These are phyloP conservation scores for Boletus sp. DNA, from an alignment of 768 basidiomycete species.

Conservation along the genomic window DNA sequence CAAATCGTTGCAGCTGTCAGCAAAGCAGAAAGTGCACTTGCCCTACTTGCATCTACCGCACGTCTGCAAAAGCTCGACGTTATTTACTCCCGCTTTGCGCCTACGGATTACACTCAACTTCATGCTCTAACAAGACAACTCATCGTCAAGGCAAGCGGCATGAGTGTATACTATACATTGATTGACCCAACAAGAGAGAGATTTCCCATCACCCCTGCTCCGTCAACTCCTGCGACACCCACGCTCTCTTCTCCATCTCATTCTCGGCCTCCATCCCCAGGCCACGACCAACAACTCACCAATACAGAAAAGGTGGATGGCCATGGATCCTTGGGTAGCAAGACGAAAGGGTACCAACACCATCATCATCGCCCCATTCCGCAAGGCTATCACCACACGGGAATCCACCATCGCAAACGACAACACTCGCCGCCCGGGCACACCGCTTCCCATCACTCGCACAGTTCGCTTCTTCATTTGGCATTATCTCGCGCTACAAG, in stretches of 20 bases:
- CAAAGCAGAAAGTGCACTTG: slow-evolving; percentile 48
- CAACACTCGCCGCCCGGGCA: slow-evolving; percentile 13
- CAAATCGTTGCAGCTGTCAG: slow-evolving; percentile 33
- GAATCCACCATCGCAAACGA: slow-evolving; percentile 5
- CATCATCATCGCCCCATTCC: slow-evolving; percentile 3
- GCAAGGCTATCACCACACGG: slow-evolving; percentile 3
- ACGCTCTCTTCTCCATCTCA: slow-evolving; percentile 28
- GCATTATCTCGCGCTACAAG: slow-evolving; percentile 32
- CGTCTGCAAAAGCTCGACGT: slow-evolving; percentile 60
- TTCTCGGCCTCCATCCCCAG: slow-evolving; percentile 36
- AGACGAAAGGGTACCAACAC: neutral
- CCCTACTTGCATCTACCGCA: slow-evolving; percentile 49
- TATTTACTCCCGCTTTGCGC: slow-evolving; percentile 57
- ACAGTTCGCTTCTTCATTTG: slow-evolving; percentile 40
- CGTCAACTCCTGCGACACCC: slow-evolving; percentile 38
- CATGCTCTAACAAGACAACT: slow-evolving; percentile 50
- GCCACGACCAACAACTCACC: neutral
- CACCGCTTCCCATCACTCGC: slow-evolving; percentile 26
- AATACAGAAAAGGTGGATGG: neutral
- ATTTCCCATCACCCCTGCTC: slow-evolving; percentile 50
- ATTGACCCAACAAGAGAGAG: slow-evolving; percentile 60
- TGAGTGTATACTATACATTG: slow-evolving; percentile 60
- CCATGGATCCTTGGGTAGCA: neutral
- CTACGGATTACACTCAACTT: slow-evolving; percentile 51
- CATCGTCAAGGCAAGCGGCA: slow-evolving; percentile 58